phyloP scores from a whole-genome alignment of 2,329 filamentous ascomycete species.

The Claviceps sp. region DNA sequence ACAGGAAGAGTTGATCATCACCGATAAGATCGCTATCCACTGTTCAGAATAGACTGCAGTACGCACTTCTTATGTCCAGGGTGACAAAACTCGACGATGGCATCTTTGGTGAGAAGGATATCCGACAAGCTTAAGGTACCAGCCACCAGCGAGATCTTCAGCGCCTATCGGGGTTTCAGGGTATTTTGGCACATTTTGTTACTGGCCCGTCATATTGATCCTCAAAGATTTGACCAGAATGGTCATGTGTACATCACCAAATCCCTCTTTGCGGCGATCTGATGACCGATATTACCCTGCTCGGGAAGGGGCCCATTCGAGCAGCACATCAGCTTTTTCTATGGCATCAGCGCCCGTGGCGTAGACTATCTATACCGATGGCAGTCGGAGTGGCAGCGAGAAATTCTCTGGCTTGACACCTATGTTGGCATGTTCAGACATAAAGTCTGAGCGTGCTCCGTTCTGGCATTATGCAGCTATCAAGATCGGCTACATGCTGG shows the following conservation, averaged over 20 bases:
- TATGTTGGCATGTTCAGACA: conserved; percentile 8
- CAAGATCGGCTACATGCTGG: not conserved
- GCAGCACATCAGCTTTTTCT: not conserved
- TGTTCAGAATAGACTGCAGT: no score
- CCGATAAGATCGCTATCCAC: not conserved
- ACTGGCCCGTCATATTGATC: not conserved
- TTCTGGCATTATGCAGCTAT: not conserved
- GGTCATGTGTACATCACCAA: not conserved
- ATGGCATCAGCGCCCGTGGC: conserved; percentile 4
- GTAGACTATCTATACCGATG: conserved; percentile 4
- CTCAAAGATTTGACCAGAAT: not conserved
- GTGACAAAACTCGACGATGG: not conserved
- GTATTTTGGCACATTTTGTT: not conserved
- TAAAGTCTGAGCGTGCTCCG: not conserved
- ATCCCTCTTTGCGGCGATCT: conserved; percentile 1
- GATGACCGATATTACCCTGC: not conserved
- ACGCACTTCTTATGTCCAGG: not conserved
- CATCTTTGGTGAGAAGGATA: not conserved
- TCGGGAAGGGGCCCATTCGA: not conserved
- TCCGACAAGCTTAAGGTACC: not conserved
- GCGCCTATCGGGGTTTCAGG: not conserved
- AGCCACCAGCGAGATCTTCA: not conserved
- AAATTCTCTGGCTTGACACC: conserved; percentile 8
- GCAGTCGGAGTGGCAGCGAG: conserved; percentile 4
- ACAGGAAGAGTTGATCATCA: no score